Evolutionary conservation across 2,329 filamentous ascomycete species (phyloP), one percentile per base, ranked within the genome.

Genomic region (Grosmannia serpens): DNA sequence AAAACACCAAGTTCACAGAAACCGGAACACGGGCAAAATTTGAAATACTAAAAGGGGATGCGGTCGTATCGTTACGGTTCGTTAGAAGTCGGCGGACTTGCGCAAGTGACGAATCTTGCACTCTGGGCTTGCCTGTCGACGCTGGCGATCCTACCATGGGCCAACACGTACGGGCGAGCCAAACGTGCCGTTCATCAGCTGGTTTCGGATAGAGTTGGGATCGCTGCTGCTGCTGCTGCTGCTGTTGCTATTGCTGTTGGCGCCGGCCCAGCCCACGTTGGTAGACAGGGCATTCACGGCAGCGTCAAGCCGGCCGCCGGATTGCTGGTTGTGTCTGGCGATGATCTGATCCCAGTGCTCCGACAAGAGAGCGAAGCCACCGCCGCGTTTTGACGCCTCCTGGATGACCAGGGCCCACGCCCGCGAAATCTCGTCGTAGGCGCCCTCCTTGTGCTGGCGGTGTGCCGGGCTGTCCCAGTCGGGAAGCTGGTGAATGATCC

Each of bases 371-470:
- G 56, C 51, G 66, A 97, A 94, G 38, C 94, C 94, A 31, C 90
- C 91, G 13, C 90, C 92, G 64, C 88, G 83, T 76, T 97, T 97
- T 26, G 88, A 86, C 2, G 91, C 90, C 71, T 99, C 94, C 61
- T 86, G 86, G 65, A 99, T 88, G 55, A 96, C 92, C 64, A 95
- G 72, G 20, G 89, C 86, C 94, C 94, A 99, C 1, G 94, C 94
- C 67, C 87, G 90, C 29, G 89, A 87, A 63, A 99, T 91, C 69
- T 97, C 94, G 67, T 99, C 92, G 69, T 99, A 99, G 8, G 92
- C 91, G 63, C 90, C 90, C 64, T 96, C 87, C 72, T 96, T 96
- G 75, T 95, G 89, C 66, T 96, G 82, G 64, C 91, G 91, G 74
- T 96, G 88, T 62, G 89, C 84, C 61, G 87, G 88, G 51, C 85